These are phyloP conservation scores for Rhizopogon roseolus DNA, from an alignment of 768 basidiomycete genomes.

Conservation along the genomic window DNA sequence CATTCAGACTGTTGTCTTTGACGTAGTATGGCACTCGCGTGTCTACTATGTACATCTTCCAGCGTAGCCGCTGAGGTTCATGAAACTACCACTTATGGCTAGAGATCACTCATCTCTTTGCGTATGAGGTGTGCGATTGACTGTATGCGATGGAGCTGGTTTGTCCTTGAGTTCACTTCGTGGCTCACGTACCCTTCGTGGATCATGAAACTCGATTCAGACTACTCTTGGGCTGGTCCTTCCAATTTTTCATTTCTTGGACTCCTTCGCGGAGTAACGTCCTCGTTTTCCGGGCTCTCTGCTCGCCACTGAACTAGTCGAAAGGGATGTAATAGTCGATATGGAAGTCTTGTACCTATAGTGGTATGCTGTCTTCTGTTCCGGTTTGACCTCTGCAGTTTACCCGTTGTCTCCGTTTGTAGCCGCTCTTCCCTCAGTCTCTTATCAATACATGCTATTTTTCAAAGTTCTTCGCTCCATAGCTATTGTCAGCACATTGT, in stretches of 20 bases:
- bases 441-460: neutral
- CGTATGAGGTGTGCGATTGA: slow-evolving; percentile 14
- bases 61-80: neutral
- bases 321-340: neutral
- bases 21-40: neutral
- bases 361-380: neutral
- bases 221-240: slow-evolving; percentile 16
- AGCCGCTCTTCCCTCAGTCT: neutral
- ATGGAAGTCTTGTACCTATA: neutral
- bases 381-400: neutral
- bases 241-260: slow-evolving; percentile 1
- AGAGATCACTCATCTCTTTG: slow-evolving; percentile 6
- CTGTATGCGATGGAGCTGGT: neutral
- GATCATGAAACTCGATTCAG: slow-evolving; percentile 28
- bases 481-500: neutral
- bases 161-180: slow-evolving; percentile 26
- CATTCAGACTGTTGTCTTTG: neutral
- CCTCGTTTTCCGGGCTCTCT: slow-evolving; percentile 1
- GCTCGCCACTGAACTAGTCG: neutral
- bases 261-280: slow-evolving; percentile 5
- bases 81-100: neutral
- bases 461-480: neutral
- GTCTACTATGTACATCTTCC: no score
- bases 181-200: slow-evolving; percentile 11
- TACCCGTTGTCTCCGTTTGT: neutral